Conservation (phyloP, 179 eudicot genomes). For the Monotropa hypopitys region DNA sequence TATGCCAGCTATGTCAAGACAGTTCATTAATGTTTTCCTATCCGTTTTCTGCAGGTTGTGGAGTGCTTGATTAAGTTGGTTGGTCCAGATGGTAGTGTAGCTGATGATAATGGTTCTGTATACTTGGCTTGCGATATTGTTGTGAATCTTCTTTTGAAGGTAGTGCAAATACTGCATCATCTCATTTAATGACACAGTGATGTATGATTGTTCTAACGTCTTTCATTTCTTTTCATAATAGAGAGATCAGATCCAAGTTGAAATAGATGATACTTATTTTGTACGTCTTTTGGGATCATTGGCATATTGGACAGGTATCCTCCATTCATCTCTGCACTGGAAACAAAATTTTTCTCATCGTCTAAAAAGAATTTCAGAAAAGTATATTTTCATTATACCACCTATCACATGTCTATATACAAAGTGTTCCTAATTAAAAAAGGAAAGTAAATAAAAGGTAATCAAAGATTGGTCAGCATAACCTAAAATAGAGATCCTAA, state of each 20-base stretch:
- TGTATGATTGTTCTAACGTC: constrained; percentile 1
- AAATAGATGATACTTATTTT: constrained; percentile 39
- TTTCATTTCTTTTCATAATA: constrained; percentile 16
- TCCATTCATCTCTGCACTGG: neutral
- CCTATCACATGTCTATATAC: too few relatives aligned
- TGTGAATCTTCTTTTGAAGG: constrained; percentile 76
- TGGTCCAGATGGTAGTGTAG: constrained; percentile 18
- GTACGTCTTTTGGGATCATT: constrained; percentile 51
- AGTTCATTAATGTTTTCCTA: neutral
- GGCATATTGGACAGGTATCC: constrained; percentile 60
- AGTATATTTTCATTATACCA: too few relatives aligned
- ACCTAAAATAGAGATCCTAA: too few relatives aligned
- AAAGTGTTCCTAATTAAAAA: too few relatives aligned
- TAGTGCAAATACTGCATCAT: constrained; percentile 13
- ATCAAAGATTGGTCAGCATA: too few relatives aligned
- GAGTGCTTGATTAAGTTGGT: constrained; percentile 54
- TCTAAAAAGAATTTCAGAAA: too few relatives aligned
- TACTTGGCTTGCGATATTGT: constrained; percentile 81
- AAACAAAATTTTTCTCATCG: neutral
- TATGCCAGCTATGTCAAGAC: neutral
- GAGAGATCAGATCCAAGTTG: constrained; percentile 41
- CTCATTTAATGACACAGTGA: neutral
- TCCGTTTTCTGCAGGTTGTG: constrained; percentile 39
- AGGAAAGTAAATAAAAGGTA: too few relatives aligned
- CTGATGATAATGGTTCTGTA: constrained; percentile 34